phyloP scores from a whole-genome alignment of 208 protist species.

The Endotrypanum monterogeii region DNA sequence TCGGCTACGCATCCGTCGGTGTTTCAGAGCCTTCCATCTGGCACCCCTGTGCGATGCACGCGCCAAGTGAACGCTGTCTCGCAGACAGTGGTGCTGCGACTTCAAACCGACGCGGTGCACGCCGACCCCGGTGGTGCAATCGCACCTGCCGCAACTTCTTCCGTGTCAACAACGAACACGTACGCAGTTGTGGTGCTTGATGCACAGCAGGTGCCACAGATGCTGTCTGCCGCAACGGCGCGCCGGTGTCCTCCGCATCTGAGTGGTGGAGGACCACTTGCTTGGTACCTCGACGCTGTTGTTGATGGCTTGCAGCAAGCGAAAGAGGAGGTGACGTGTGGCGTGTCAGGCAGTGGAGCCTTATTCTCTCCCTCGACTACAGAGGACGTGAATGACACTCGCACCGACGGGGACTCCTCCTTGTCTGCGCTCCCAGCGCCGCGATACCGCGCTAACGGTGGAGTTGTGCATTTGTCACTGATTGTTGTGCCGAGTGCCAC shows the following conservation, averaged over 20 bases:
- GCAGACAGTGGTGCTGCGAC: slow-evolving; percentile 22
- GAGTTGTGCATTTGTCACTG: slow-evolving; percentile 15
- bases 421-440: neutral
- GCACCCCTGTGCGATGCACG: neutral
- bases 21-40: slow-evolving; percentile 10
- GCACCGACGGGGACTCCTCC: neutral
- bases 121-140: neutral
- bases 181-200: slow-evolving; percentile 26
- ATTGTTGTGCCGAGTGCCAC: slow-evolving; percentile 24
- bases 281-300: slow-evolving; percentile 28
- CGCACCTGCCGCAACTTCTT: neutral
- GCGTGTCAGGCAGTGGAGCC: neutral
- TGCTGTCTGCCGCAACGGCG: slow-evolving; percentile 27
- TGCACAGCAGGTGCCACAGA: slow-evolving; percentile 25
- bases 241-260: slow-evolving; percentile 18
- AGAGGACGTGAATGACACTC: neutral
- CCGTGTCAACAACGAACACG: slow-evolving; percentile 2
- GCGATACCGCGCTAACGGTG: neutral
- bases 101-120: neutral
- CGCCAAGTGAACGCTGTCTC: slow-evolving; percentile 26
- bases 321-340: neutral
- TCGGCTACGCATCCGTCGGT: neutral
- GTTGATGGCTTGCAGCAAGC: slow-evolving; percentile 11
- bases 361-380: neutral
- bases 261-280: slow-evolving; percentile 30